These are phyloP conservation scores for Geranium rotundifolium DNA, from an alignment of 345 rosid species.

Conservation along the genomic window DNA sequence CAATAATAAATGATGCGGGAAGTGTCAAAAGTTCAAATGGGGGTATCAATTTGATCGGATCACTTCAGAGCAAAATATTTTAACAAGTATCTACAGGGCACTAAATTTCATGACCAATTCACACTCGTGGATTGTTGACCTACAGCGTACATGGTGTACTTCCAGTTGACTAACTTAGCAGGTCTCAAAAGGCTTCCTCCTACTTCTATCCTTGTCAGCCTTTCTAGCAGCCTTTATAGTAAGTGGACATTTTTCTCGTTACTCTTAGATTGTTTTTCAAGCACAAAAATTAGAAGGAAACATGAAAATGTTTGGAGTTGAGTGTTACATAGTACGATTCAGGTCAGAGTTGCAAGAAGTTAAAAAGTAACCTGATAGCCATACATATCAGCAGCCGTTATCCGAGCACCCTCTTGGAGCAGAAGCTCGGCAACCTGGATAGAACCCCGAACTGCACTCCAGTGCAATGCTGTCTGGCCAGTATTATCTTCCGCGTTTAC, in stretches of 20 bases:
- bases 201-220: too few species aligned
- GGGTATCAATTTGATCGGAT: not conserved
- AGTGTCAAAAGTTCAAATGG: not conserved
- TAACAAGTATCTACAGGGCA: not conserved
- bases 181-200: not conserved
- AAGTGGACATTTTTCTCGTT: too few species aligned
- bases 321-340: too few species aligned
- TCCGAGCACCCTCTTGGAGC: constrained; percentile 73
- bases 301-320: too few species aligned
- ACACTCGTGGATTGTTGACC: not conserved
- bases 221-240: too few species aligned
- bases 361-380: constrained; percentile 74
- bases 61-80: not conserved
- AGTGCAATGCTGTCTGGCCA: constrained; percentile 92
- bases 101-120: not conserved
- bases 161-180: too few species aligned
- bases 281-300: too few species aligned
- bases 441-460: constrained; percentile 98
- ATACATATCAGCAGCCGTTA: constrained; percentile 62
- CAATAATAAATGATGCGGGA: too few species aligned
- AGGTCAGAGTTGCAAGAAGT: not conserved
- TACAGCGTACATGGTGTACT: too few species aligned
- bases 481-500: constrained; percentile 74
- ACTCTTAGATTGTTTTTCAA: too few species aligned
- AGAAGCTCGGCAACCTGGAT: constrained; percentile 80